phyloP scores from a whole-genome alignment of 148 eudicot species.

The Chenopodium berlandieri region DNA sequence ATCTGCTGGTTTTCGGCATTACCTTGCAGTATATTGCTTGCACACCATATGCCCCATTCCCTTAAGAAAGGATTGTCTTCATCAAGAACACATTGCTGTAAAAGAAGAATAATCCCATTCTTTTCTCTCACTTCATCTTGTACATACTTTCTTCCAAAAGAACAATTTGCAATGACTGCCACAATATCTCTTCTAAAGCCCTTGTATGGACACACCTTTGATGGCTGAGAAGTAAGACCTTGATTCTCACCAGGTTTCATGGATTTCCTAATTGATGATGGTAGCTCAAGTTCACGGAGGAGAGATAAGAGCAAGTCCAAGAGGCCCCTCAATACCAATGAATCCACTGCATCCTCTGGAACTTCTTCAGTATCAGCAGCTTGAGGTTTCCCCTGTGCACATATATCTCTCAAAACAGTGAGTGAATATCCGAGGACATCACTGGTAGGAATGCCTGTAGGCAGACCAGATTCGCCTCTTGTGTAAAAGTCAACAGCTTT shows the following conservation, averaged over 20 bases:
- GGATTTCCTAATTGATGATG: slow-evolving; percentile 63
- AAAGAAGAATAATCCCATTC: slow-evolving; percentile 55
- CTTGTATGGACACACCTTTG: slow-evolving; percentile 66
- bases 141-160: slow-evolving; percentile 51
- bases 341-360: slow-evolving; percentile 32
- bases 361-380: slow-evolving; percentile 17
- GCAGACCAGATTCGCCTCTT: slow-evolving; percentile 45
- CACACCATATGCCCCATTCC: slow-evolving; percentile 86
- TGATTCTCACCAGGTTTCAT: slow-evolving; percentile 33
- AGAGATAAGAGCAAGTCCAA: slow-evolving; percentile 59
- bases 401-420: slow-evolving; percentile 65
- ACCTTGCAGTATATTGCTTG: slow-evolving; percentile 63
- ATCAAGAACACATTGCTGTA: slow-evolving; percentile 82
- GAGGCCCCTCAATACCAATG: slow-evolving; percentile 52
- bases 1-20: slow-evolving; percentile 61
- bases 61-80: slow-evolving; percentile 87
- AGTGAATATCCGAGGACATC: slow-evolving; percentile 80
- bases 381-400: slow-evolving; percentile 41
- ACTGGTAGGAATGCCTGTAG: slow-evolving; percentile 47
- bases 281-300: slow-evolving; percentile 76
- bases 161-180: slow-evolving; percentile 73
- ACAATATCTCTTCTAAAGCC: slow-evolving; percentile 82
- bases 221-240: slow-evolving; percentile 23
- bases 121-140: slow-evolving; percentile 75
- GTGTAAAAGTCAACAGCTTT: slow-evolving; percentile 36